Base-by-base conservation (phyloP, 2,329 filamentous ascomycete species). In the Botrytis tulipae region DNA sequence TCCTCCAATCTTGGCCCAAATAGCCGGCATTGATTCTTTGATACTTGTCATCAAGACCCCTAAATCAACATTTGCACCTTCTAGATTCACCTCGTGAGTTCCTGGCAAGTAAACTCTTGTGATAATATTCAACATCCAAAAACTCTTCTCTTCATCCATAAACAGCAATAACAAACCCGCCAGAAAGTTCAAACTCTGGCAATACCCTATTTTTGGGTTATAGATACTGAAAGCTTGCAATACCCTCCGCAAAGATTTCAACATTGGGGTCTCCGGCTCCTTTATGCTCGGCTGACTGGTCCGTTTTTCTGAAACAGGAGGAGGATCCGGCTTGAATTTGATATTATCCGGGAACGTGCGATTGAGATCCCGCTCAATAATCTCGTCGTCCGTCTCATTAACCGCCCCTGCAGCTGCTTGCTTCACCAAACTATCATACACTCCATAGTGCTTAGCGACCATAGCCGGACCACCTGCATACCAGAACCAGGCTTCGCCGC, bases 401-500 rank as follows among this genome's bases (percentile, higher is more conserved):
- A 91, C 84, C 72, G 85, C 84, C 25, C 85, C 87, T 0, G 88
- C 85, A 79, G 92, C 91, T 48, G 93, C 89, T 75, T 85, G 84
- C 74, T 88, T 86, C 72, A 87, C 84, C 46, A 96, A 85, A 70
- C 90, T 86, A 70, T 90, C 87, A 81, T 98, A 98, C 25, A 95
- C 84, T 1, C 93, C 93, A 8, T 90, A 87, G 78, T 97, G 89
- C 79, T 93, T 91, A 70, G 90, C 88, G 74, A 97, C 82, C 76
- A 94, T 92, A 63, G 91, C 90, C 37, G 94, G 94, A 1, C 95
- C 95, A 32, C 94, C 94, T 18, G 94, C 94, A 81, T 98, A 98
- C 84, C 93, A 98, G 82, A 97, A 98, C 95, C 95, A 98, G 63
- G 95, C 95, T 9, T 93, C 92, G n/a, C 95, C 95, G 79, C 95